Percentiles rank a stretch among this genome's conserved stretches.
These are phyloP conservation scores for Hygrophoropsis aurantiaca DNA, from an alignment of 768 basidiomycete genomes.

Conservation along the genomic window DNA sequence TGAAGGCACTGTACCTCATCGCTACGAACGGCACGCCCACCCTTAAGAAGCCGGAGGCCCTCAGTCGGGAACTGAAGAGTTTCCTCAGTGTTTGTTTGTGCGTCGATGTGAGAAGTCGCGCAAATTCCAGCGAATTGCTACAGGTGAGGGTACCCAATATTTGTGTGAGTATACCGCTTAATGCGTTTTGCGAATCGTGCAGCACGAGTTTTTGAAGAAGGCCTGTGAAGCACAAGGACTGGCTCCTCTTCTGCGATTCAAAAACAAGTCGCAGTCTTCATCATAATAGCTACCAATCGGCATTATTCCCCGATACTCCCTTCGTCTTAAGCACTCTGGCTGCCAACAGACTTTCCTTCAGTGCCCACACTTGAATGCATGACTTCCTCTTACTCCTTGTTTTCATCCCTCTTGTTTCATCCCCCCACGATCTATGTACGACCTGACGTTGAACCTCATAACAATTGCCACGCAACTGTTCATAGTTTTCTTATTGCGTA, in stretches of 20 bases:
- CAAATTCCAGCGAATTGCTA: slow-evolving; percentile 83
- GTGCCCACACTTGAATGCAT: not conserved
- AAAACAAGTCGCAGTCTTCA: slow-evolving; percentile 53
- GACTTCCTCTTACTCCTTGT: slow-evolving; percentile 1
- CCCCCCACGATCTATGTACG: slow-evolving; percentile 15
- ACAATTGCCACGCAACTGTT: slow-evolving; percentile 7
- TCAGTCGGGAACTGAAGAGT: slow-evolving; percentile 90
- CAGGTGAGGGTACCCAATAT: slow-evolving; percentile 53
- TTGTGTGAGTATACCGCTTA: slow-evolving; percentile 5
- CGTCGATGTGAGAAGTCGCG: slow-evolving; percentile 92
- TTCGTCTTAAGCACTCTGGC: not conserved
- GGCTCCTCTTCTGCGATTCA: slow-evolving; percentile 83
- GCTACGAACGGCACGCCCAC: slow-evolving; percentile 99
- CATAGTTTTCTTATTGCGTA: slow-evolving; percentile 14
- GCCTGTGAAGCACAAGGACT: slow-evolving; percentile 81
- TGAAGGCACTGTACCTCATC: slow-evolving; percentile 92
- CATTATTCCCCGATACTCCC: slow-evolving; percentile 16
- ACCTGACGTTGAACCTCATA: slow-evolving; percentile 10
- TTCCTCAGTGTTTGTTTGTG: slow-evolving; percentile 98
- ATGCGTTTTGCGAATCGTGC: slow-evolving; percentile 10
- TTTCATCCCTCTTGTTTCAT: slow-evolving; percentile 6
- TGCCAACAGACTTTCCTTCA: not conserved
- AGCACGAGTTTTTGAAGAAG: slow-evolving; percentile 96
- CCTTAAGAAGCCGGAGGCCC: slow-evolving; percentile 89
- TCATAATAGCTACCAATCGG: slow-evolving; percentile 29